Percentiles rank a stretch among this genome's conserved stretches.
Conservation (phyloP, 2,329 filamentous ascomycete genomes). For the Cladosporium sp. region DNA sequence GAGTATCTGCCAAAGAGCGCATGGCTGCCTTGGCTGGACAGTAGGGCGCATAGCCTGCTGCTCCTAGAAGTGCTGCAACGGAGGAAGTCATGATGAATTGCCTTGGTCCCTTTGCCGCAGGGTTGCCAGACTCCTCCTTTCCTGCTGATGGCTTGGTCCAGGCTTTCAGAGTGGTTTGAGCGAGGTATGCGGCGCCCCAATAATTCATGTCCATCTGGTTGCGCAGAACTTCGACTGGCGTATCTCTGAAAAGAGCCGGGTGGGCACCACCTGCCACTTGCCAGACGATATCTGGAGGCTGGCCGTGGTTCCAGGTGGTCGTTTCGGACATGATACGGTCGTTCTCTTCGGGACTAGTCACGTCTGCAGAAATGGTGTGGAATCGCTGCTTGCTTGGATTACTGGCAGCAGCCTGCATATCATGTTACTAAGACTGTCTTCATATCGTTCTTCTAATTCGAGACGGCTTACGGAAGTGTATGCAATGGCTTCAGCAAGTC, state of each 20-base stretch:
- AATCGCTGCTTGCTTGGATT: slow-evolving; percentile 68
- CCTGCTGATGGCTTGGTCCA: slow-evolving; percentile 57
- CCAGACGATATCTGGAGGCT: slow-evolving; percentile 81
- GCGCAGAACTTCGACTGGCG: slow-evolving; percentile 60
- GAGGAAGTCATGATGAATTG: slow-evolving; percentile 89
- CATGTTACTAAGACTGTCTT: slow-evolving; percentile 13
- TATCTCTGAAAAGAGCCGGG: slow-evolving; percentile 74
- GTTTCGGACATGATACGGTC: slow-evolving; percentile 65
- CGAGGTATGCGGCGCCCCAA: slow-evolving; percentile 80
- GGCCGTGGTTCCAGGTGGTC: slow-evolving; percentile 70
- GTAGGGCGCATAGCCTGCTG: slow-evolving; percentile 81
- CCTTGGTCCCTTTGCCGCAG: slow-evolving; percentile 41
- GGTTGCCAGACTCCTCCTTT: slow-evolving; percentile 8
- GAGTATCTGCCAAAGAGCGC: slow-evolving; percentile 72
- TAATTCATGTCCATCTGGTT: slow-evolving; percentile 91
- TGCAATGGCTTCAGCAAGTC: slow-evolving; percentile 66
- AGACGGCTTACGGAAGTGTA: slow-evolving; percentile 54
- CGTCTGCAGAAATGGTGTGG: slow-evolving; percentile 76
- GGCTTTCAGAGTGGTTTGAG: slow-evolving; percentile 68
- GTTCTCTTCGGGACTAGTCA: slow-evolving; percentile 66
- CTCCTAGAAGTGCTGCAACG: slow-evolving; percentile 65
- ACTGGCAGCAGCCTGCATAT: slow-evolving; percentile 57
- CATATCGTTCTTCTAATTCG: background rate
- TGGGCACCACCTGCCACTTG: slow-evolving; percentile 72
- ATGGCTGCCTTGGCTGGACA: slow-evolving; percentile 80